A percentile compares a stretch with the other conserved stretches of the same genome.
These are phyloP conservation scores for Fusarium subtropicale DNA, from an alignment of 2,329 filamentous ascomycete genomes.

Conservation along the genomic window DNA sequence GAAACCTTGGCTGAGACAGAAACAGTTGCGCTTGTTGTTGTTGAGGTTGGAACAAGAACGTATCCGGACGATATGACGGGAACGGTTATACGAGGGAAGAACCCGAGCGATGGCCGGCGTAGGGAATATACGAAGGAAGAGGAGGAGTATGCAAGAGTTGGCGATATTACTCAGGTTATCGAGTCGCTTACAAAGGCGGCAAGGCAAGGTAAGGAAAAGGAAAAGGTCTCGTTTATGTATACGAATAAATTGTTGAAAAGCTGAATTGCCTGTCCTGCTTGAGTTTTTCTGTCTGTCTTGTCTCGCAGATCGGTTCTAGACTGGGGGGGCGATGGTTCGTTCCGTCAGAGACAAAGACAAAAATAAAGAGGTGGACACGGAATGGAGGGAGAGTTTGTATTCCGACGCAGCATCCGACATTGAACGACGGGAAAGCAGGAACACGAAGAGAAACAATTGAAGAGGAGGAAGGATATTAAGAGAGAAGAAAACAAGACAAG, in stretches of 20 bases:
- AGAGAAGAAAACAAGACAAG: conserved; percentile 3
- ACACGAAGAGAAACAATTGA: neutral
- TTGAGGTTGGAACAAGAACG: conserved; percentile 8
- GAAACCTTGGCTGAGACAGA: conserved; percentile 39
- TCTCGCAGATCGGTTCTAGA: conserved; percentile 36
- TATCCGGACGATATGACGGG: conserved; percentile 19
- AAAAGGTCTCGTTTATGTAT: conserved; percentile 12
- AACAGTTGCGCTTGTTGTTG: conserved; percentile 5
- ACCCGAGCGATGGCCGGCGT: neutral
- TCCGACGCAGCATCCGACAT: conserved; percentile 25
- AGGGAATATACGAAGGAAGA: conserved; percentile 6
- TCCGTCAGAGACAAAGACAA: conserved; percentile 22
- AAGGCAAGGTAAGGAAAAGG: neutral
- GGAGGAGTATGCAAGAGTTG: neutral
- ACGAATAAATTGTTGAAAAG: conserved; percentile 10
- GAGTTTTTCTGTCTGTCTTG: conserved; percentile 18
- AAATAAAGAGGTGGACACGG: conserved; percentile 1
- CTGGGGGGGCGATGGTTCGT: conserved; percentile 25
- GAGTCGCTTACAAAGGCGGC: conserved; percentile 25
- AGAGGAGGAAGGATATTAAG: neutral
- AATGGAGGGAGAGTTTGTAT: conserved; percentile 14
- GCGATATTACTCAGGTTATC: conserved; percentile 19
- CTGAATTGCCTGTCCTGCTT: conserved; percentile 30
- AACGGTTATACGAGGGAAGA: neutral
- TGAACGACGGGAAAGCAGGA: neutral